A percentile compares a stretch with the other conserved stretches of the same genome.
phyloP scores from a whole-genome alignment of 345 rosid genomes.

The Schrenkiella parvula region DNA sequence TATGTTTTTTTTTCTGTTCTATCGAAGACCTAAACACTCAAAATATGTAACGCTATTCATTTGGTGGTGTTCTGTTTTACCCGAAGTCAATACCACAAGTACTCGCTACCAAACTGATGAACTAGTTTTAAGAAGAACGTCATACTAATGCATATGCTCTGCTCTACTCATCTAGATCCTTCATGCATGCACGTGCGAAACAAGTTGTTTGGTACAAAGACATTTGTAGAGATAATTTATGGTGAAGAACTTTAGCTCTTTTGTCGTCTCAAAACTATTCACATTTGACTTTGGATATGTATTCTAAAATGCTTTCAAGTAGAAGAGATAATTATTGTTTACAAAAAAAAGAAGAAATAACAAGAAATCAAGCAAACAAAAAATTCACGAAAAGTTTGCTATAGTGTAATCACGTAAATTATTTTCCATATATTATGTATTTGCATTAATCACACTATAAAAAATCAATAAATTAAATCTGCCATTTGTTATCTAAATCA shows the following conservation, averaged over 20 bases:
- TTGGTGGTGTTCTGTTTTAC: conserved; percentile 43
- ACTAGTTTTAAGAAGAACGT: conserved; percentile 11
- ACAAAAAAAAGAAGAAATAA: too few relatives aligned
- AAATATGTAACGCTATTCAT: conserved; percentile 42
- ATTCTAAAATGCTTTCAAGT: too few relatives aligned
- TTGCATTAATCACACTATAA: background rate
- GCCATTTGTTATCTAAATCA: background rate
- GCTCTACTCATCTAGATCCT: background rate
- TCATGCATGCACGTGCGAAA: background rate
- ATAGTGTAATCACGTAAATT: background rate
- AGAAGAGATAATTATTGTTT: too few relatives aligned
- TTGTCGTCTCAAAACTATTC: background rate
- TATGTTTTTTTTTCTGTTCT: too few relatives aligned
- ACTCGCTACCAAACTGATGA: conserved; percentile 22
- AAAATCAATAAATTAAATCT: background rate
- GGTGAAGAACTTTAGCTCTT: background rate
- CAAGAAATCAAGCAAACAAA: background rate
- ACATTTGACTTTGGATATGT: background rate
- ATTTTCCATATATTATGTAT: background rate
- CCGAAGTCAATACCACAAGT: conserved; percentile 19
- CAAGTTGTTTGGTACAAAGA: background rate
- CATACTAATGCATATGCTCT: conserved; percentile 14
- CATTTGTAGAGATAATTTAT: background rate
- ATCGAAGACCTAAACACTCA: too few relatives aligned
- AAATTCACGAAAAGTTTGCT: background rate